Conservation (phyloP, 192 early-diverging fungal genomes). For the Umbelopsis vinacea region DNA sequence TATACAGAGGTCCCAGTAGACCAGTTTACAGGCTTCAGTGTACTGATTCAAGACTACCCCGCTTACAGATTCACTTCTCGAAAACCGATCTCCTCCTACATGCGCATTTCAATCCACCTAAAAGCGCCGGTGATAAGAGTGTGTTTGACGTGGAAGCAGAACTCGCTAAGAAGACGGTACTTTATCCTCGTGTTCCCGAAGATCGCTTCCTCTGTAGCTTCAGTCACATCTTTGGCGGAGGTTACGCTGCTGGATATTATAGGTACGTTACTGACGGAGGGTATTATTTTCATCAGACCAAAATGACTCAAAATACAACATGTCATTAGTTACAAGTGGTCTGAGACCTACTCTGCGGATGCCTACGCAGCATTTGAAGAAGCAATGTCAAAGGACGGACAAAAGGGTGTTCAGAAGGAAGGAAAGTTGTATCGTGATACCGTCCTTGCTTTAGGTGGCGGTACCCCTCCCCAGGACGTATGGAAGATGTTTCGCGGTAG, state of each 20-base stretch:
- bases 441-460: slow-evolving; percentile 61
- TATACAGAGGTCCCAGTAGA: too few relatives aligned
- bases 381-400: slow-evolving; percentile 24
- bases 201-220: slow-evolving; percentile 63
- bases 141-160: slow-evolving; percentile 60
- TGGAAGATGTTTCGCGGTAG: slow-evolving; percentile 61
- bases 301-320: not conserved
- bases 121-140: slow-evolving; percentile 26
- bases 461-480: slow-evolving; percentile 52
- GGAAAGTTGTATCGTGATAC: slow-evolving; percentile 62
- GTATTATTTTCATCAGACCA: not conserved
- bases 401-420: slow-evolving; percentile 23
- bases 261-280: slow-evolving; percentile 28
- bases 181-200: slow-evolving; percentile 50
- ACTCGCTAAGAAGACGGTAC: slow-evolving; percentile 46
- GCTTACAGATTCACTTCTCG: slow-evolving; percentile 52
- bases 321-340: slow-evolving; percentile 60
- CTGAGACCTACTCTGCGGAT: slow-evolving; percentile 66
- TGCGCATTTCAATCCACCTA: slow-evolving; percentile 37
- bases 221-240: slow-evolving; percentile 63
- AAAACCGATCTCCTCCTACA: slow-evolving; percentile 58
- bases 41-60: not conserved
- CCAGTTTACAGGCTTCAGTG: too few relatives aligned
- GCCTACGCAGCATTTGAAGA: slow-evolving; percentile 64
- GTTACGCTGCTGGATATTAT: slow-evolving; percentile 64